Evolutionary conservation across 2,329 filamentous ascomycete genomes (phyloP).

Genomic region (Ustulina deusta): DNA sequence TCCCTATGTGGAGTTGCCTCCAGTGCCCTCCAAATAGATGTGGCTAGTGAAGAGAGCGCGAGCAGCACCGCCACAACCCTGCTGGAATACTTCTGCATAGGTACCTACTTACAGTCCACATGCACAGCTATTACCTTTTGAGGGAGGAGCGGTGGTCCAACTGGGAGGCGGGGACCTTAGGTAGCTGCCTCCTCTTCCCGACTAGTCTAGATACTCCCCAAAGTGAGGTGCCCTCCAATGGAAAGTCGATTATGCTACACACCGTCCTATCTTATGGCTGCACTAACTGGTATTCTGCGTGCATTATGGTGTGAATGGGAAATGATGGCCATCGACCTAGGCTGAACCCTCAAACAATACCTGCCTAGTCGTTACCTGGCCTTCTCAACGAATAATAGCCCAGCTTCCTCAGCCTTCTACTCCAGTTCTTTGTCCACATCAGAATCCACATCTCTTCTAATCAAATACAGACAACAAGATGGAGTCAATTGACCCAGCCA

Average conservation of each 20-base stretch:
- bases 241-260: slow-evolving; percentile 23
- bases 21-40: not conserved
- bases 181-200: slow-evolving; percentile 1
- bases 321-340: slow-evolving; percentile 17
- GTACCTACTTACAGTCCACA: not conserved
- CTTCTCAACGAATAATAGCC: slow-evolving; percentile 24
- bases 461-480: slow-evolving; percentile 54
- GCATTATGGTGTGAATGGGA: slow-evolving; percentile 23
- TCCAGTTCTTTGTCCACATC: not conserved
- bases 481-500: slow-evolving; percentile 77
- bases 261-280: slow-evolving; percentile 16
- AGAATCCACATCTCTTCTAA: slow-evolving; percentile 5
- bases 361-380: not conserved
- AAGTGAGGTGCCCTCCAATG: slow-evolving; percentile 23
- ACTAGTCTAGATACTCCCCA: not conserved
- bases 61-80: not conserved
- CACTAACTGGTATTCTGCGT: slow-evolving; percentile 17
- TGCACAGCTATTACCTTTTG: not conserved
- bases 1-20: too few relatives aligned
- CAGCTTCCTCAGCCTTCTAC: not conserved
- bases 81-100: not conserved
- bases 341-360: slow-evolving; percentile 10
- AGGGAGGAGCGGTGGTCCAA: slow-evolving; percentile 1
- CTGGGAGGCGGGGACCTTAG: not conserved
- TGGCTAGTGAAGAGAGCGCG: not conserved